Evolutionary conservation across 1,284 basidiomycete species (phyloP).

Genomic region (Farysia itapuensis): DNA sequence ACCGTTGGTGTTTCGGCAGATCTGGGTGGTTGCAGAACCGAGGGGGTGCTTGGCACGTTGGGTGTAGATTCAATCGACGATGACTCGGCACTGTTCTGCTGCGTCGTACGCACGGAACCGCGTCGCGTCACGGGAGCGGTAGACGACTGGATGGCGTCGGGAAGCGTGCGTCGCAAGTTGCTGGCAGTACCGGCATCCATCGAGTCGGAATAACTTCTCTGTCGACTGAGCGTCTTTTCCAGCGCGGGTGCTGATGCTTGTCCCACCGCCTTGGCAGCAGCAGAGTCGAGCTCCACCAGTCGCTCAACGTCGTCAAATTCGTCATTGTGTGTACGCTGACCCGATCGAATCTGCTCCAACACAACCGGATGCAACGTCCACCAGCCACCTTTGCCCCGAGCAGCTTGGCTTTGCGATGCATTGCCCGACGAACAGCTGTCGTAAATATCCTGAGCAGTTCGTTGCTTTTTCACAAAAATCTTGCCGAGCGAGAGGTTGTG

Average conservation of each 20-base stretch:
- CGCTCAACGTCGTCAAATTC: conserved; percentile 37
- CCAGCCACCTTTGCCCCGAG: conserved; percentile 48
- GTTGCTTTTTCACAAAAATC: conserved; percentile 46
- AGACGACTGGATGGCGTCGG: conserved; percentile 4
- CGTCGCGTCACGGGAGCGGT: conserved; percentile 26
- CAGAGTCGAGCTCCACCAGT: conserved; percentile 30
- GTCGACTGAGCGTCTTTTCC: conserved; percentile 6
- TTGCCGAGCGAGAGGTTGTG: conserved; percentile 54
- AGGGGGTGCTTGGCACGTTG: background rate
- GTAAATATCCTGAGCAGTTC: conserved; percentile 43
- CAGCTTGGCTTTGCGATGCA: conserved; percentile 41
- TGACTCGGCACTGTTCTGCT: background rate
- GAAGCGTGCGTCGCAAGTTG: conserved; percentile 4
- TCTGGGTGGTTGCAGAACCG: background rate
- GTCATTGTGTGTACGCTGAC: conserved; percentile 26
- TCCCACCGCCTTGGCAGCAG: conserved; percentile 1
- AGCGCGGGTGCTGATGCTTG: background rate
- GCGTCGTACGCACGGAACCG: background rate
- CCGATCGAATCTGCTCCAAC: conserved; percentile 28
- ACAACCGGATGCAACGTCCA: conserved; percentile 42
- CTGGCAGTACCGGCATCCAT: conserved; percentile 8
- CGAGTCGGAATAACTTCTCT: conserved; percentile 41
- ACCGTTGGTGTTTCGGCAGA: background rate
- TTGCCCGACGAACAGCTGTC: conserved; percentile 45
- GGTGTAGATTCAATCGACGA: too few species aligned